Evolutionary conservation across 2,329 filamentous ascomycete species (phyloP).

Genomic region (Immersiporthe knoxdaviesiana): DNA sequence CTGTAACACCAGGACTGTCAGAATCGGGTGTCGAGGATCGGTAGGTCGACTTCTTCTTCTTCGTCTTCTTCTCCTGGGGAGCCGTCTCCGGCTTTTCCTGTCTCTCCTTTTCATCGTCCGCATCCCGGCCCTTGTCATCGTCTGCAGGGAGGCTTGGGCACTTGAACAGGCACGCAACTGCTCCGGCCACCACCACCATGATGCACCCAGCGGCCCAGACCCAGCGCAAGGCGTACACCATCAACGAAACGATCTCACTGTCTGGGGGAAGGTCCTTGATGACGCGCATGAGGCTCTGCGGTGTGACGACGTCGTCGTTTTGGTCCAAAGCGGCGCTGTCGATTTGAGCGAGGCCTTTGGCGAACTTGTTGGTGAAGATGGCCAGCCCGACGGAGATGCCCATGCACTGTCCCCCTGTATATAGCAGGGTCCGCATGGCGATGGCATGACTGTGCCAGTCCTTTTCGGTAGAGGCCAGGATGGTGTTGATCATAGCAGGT

Average conservation of each 20-base stretch:
- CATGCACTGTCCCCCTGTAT: slow-evolving; percentile 26
- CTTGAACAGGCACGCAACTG: background rate
- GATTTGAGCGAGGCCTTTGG: background rate
- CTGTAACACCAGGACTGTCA: no score
- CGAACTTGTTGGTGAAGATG: slow-evolving; percentile 26
- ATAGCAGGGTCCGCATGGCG: slow-evolving; percentile 21
- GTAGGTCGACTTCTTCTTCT: no score
- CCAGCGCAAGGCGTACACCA: slow-evolving; percentile 17
- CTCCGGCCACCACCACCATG: slow-evolving; percentile 13
- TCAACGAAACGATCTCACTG: slow-evolving; percentile 9
- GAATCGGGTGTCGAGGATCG: no score
- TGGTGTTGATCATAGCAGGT: slow-evolving; percentile 27
- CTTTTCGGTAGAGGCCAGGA: slow-evolving; percentile 23
- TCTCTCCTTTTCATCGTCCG: background rate
- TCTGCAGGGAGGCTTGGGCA: slow-evolving; percentile 19
- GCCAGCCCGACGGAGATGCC: slow-evolving; percentile 24
- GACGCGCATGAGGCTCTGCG: slow-evolving; percentile 20
- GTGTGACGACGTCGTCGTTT: background rate
- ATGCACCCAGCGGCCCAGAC: slow-evolving; percentile 22
- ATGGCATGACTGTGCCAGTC: slow-evolving; percentile 26
- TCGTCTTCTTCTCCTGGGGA: background rate
- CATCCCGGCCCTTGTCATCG: background rate
- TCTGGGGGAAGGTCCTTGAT: slow-evolving; percentile 16
- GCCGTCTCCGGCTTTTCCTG: background rate
- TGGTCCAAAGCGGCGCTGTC: background rate